phyloP scores from a whole-genome alignment of 208 protist species.

The Trypanosomatidae sp. region DNA sequence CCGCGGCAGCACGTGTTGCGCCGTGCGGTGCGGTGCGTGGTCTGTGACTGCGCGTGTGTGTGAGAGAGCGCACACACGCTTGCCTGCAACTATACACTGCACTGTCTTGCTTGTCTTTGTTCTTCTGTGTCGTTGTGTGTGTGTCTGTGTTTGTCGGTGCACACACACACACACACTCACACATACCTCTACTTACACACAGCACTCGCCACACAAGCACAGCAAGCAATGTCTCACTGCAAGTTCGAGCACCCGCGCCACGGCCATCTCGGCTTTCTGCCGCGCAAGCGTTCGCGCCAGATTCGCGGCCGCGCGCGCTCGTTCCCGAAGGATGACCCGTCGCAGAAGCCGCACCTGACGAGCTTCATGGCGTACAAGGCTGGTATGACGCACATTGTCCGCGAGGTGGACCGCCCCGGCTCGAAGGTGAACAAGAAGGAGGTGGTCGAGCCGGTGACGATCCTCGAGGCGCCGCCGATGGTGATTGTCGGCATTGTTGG shows the following conservation, averaged over 20 bases:
- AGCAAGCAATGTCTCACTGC: slow-evolving; percentile 82
- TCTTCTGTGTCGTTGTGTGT: background rate
- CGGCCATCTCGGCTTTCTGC: slow-evolving; percentile 97
- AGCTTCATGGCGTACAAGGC: slow-evolving; percentile 99
- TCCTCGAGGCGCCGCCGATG: slow-evolving; percentile 98
- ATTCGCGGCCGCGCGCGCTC: slow-evolving; percentile 87
- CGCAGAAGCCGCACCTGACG: slow-evolving; percentile 93
- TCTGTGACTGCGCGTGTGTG: background rate
- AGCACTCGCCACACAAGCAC: background rate
- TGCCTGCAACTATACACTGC: background rate
- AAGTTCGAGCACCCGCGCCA: slow-evolving; percentile 97
- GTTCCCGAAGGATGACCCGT: slow-evolving; percentile 95
- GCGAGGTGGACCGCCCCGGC: slow-evolving; percentile 94
- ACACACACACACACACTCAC: background rate
- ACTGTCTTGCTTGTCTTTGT: background rate
- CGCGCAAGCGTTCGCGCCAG: slow-evolving; percentile 92
- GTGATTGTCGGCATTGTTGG: slow-evolving; percentile 97
- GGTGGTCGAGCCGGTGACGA: slow-evolving; percentile 97
- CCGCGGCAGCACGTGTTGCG: too few species aligned
- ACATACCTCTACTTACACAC: too few species aligned
- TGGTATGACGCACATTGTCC: slow-evolving; percentile 99
- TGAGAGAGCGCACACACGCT: background rate
- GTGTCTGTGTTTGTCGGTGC: background rate
- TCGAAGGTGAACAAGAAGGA: slow-evolving; percentile 98
- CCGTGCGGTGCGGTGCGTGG: too few species aligned